Evolutionary conservation across 495 filamentous ascomycete genomes (phyloP).

Genomic region (Annulohypoxylon maeteangense): DNA sequence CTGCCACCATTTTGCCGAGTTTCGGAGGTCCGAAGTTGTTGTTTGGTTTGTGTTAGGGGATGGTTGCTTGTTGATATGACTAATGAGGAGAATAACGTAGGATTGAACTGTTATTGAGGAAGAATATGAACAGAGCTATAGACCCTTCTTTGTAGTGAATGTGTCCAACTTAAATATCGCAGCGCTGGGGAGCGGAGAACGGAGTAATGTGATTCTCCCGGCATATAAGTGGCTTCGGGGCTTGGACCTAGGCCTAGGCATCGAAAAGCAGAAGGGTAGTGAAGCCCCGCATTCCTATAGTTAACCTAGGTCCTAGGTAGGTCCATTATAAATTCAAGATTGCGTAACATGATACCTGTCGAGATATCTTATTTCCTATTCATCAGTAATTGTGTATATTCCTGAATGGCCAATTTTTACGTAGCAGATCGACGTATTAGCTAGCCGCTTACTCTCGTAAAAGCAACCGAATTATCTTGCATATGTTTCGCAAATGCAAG

Average conservation of each 20-base stretch:
- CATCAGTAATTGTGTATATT: no score
- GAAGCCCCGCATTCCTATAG: neutral
- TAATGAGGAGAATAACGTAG: neutral
- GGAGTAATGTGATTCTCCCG: neutral
- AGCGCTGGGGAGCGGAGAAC: neutral
- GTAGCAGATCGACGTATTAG: no score
- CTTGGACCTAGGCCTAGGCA: neutral
- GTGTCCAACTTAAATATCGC: neutral
- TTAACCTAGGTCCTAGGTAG: neutral
- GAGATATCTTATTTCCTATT: no score
- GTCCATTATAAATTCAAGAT: no score
- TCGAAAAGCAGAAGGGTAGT: neutral
- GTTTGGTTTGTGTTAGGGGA: neutral
- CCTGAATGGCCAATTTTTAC: no score
- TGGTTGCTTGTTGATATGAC: neutral
- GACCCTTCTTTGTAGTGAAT: neutral
- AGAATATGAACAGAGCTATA: no score
- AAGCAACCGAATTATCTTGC: neutral
- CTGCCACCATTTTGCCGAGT: slow-evolving; percentile 13
- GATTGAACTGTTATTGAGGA: neutral
- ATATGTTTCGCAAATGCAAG: neutral
- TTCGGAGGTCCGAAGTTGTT: slow-evolving; percentile 13
- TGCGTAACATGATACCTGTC: no score
- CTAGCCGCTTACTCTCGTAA: neutral
- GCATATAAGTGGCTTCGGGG: neutral